Conservation (phyloP, 441 rosid species). For the Raphanus hybrid region DNA sequence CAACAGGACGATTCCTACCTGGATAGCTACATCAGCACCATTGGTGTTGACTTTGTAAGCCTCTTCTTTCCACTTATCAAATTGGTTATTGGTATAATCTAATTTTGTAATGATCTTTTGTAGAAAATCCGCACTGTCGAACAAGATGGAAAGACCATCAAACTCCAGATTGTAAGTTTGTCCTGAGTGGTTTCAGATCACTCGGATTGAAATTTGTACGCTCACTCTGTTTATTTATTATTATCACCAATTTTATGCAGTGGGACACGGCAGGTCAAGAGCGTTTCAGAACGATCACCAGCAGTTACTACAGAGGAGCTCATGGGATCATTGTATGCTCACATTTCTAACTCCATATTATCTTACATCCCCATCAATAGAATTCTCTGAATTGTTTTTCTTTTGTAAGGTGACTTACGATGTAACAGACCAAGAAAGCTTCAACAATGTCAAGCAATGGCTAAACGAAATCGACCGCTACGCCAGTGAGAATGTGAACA, state of each 20-base stretch:
- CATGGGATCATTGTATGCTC: constrained; percentile 63
- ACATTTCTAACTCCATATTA: background rate
- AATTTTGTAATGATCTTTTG: too few species aligned
- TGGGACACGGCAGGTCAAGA: constrained; percentile 83
- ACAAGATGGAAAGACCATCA: constrained; percentile 94
- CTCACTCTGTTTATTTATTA: constrained; percentile 21
- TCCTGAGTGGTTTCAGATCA: background rate
- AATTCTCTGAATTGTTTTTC: background rate
- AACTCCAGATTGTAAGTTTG: constrained; percentile 86
- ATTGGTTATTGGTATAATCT: constrained; percentile 8
- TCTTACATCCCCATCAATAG: background rate
- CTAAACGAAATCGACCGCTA: constrained; percentile 78
- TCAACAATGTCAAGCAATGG: constrained; percentile 86
- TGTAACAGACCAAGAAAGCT: constrained; percentile 86
- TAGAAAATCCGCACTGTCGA: constrained; percentile 97
- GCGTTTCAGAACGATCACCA: constrained; percentile 71
- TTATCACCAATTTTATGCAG: constrained; percentile 39
- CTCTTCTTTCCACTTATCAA: background rate
- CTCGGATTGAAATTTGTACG: background rate
- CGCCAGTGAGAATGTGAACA: constrained; percentile 82
- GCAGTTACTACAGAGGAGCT: constrained; percentile 76
- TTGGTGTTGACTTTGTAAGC: constrained; percentile 97
- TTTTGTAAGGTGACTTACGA: constrained; percentile 68
- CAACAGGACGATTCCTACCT: constrained; percentile 90
- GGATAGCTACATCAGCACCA: constrained; percentile 97